A percentile compares a stretch with the other conserved stretches of the same genome.
phyloP scores from a whole-genome alignment of 495 filamentous ascomycete genomes.

The Talaromyces wortmannii region DNA sequence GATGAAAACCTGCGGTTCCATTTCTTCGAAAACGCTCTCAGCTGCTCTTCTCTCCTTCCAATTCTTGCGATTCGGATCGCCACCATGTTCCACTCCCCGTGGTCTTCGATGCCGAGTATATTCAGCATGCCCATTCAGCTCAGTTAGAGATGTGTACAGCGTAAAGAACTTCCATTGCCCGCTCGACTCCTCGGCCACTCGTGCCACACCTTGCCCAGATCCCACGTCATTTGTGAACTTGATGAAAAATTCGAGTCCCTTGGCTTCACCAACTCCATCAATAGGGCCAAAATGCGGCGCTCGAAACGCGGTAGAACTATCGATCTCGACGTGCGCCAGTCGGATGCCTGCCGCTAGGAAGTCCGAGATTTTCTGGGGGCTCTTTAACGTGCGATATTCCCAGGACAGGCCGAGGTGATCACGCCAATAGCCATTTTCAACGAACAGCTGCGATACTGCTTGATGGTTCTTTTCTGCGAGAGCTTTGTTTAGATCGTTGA shows the following conservation, averaged over 20 bases:
- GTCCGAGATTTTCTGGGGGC: slow-evolving; percentile 28
- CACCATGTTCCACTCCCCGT: slow-evolving; percentile 38
- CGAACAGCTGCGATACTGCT: slow-evolving; percentile 34
- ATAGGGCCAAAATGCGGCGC: slow-evolving; percentile 29
- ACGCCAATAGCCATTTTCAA: slow-evolving; percentile 45
- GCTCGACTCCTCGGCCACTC: slow-evolving; percentile 21
- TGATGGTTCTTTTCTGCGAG: slow-evolving; percentile 4
- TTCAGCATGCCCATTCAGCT: slow-evolving; percentile 34
- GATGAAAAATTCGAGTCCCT: slow-evolving; percentile 36
- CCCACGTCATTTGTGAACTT: slow-evolving; percentile 32
- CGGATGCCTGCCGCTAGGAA: slow-evolving; percentile 19
- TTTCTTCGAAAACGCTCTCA: slow-evolving; percentile 36
- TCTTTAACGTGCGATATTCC: slow-evolving; percentile 43
- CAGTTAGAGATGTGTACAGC: slow-evolving; percentile 40
- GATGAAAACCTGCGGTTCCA: slow-evolving; percentile 49
- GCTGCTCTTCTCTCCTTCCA: slow-evolving; percentile 47
- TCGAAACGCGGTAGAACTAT: slow-evolving; percentile 19
- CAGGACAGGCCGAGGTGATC: slow-evolving; percentile 49
- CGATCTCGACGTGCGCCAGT: slow-evolving; percentile 21
- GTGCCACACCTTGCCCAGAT: slow-evolving; percentile 37
- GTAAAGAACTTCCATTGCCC: slow-evolving; percentile 48
- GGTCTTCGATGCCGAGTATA: slow-evolving; percentile 22
- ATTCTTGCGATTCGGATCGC: slow-evolving; percentile 33
- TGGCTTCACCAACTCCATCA: slow-evolving; percentile 21
- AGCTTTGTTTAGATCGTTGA: slow-evolving; percentile 8